phyloP scores from a whole-genome alignment of 2,329 filamentous ascomycete genomes.

The Paraphaeosphaeria sporulosa region DNA sequence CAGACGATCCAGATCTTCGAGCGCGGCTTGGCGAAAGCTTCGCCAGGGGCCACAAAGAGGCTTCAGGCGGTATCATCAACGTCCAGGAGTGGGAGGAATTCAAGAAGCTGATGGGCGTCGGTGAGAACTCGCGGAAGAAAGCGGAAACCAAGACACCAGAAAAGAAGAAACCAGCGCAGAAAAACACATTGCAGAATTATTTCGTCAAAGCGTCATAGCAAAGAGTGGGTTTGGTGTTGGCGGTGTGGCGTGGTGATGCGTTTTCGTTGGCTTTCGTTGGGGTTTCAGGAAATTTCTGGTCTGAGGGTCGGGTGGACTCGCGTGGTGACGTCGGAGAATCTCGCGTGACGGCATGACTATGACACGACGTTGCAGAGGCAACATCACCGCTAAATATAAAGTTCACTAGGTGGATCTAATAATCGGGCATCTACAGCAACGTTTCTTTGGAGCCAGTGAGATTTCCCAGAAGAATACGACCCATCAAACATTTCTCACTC shows the following conservation, averaged over 20 bases:
- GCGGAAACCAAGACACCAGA: conserved; percentile 44
- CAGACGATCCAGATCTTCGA: conserved; percentile 43
- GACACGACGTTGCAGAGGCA: conserved; percentile 2
- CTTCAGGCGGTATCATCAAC: conserved; percentile 70
- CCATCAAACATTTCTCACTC: background rate
- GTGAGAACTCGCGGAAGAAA: conserved; percentile 59
- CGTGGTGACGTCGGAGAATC: conserved; percentile 8
- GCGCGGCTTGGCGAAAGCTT: conserved; percentile 68
- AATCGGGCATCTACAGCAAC: background rate
- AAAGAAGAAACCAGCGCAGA: conserved; percentile 30
- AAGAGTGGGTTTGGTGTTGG: background rate
- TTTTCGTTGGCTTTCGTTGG: background rate
- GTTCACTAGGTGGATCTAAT: background rate
- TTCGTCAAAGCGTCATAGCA: conserved; percentile 29
- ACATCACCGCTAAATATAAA: background rate
- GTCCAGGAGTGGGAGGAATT: conserved; percentile 70
- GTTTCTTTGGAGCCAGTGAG: background rate
- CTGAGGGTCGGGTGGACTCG: conserved; percentile 9
- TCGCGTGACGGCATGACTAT: conserved; percentile 11
- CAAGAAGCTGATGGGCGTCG: conserved; percentile 65
- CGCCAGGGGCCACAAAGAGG: conserved; percentile 72
- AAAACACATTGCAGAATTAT: conserved; percentile 45
- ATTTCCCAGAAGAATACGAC: background rate
- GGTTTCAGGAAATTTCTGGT: conserved; percentile 7
- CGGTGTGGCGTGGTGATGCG: background rate